Conservation (phyloP, 768 basidiomycete species). For the Termitomyces sp. region DNA sequence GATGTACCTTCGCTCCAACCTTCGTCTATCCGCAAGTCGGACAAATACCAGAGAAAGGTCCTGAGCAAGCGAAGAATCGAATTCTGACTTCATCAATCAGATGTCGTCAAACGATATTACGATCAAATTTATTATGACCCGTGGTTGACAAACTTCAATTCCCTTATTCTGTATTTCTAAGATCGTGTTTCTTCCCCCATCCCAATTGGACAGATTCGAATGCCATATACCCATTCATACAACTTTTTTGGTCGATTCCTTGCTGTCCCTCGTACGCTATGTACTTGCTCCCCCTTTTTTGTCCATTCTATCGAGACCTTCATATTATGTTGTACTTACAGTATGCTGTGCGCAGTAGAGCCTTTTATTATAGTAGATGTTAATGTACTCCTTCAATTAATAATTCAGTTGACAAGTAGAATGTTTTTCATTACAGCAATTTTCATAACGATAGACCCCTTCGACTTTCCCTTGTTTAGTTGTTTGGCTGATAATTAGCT, state of each 20-base stretch:
- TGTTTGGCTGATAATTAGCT: too few species aligned
- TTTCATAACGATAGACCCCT: too few species aligned
- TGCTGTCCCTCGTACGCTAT: constrained; percentile 3
- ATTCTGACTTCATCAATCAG: constrained; percentile 20
- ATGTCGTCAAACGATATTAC: background rate
- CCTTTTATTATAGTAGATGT: constrained; percentile 7
- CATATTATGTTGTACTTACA: constrained; percentile 9
- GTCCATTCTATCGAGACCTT: background rate
- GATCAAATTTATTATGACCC: background rate
- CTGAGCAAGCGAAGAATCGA: constrained; percentile 40
- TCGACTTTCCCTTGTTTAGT: too few species aligned
- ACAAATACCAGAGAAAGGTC: constrained; percentile 30
- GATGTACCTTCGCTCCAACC: constrained; percentile 13
- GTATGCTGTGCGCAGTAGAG: constrained; percentile 7
- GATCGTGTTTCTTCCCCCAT: constrained; percentile 1
- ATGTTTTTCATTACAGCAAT: background rate
- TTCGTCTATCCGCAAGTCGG: constrained; percentile 14
- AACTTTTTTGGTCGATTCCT: background rate
- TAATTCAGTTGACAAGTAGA: background rate
- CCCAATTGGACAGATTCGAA: constrained; percentile 8
- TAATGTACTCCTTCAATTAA: background rate
- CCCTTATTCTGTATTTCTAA: constrained; percentile 10
- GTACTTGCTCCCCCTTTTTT: constrained; percentile 5
- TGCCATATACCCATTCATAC: constrained; percentile 13
- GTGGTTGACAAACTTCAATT: constrained; percentile 6